Percentiles rank a stretch among this genome's conserved stretches.
Conservation (phyloP, 805 yeast genomes). For the Millerago galiae region DNA sequence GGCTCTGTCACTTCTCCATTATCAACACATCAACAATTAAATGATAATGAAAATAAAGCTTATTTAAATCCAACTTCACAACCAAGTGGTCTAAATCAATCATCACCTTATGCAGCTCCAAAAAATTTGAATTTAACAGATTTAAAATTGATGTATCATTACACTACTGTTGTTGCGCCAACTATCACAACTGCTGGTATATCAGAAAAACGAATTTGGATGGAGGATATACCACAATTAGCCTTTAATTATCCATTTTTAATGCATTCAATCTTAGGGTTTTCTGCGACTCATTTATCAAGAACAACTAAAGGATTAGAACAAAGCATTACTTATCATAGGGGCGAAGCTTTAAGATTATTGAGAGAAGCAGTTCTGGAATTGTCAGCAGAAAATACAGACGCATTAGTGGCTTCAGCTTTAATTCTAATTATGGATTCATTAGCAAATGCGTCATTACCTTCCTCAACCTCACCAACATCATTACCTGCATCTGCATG, state of each 20-base stretch:
- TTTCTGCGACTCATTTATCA: conserved; percentile 87
- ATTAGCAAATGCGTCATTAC: conserved; percentile 77
- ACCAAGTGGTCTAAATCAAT: background rate
- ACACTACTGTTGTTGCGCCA: conserved; percentile 75
- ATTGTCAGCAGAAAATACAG: conserved; percentile 80
- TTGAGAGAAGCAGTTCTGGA: conserved; percentile 81
- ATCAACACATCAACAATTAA: conserved; percentile 12
- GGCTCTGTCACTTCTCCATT: conserved; percentile 21
- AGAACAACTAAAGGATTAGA: conserved; percentile 71
- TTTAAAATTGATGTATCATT: conserved; percentile 78
- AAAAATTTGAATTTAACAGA: conserved; percentile 50
- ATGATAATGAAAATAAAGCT: conserved; percentile 1
- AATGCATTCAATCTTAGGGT: conserved; percentile 88
- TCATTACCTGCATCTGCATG: conserved; percentile 90
- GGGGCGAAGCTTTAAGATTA: conserved; percentile 79
- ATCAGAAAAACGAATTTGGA: conserved; percentile 81
- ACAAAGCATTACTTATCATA: conserved; percentile 75
- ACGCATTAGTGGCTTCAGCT: conserved; percentile 90
- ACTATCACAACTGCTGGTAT: conserved; percentile 90
- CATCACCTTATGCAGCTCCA: conserved; percentile 29
- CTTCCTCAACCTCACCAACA: conserved; percentile 26
- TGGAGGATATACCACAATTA: conserved; percentile 76
- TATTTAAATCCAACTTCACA: conserved; percentile 1
- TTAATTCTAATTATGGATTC: conserved; percentile 88
- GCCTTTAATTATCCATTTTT: conserved; percentile 85